Evolutionary conservation across 495 filamentous ascomycete species (phyloP).

Genomic region (Penicillium cinerascens): DNA sequence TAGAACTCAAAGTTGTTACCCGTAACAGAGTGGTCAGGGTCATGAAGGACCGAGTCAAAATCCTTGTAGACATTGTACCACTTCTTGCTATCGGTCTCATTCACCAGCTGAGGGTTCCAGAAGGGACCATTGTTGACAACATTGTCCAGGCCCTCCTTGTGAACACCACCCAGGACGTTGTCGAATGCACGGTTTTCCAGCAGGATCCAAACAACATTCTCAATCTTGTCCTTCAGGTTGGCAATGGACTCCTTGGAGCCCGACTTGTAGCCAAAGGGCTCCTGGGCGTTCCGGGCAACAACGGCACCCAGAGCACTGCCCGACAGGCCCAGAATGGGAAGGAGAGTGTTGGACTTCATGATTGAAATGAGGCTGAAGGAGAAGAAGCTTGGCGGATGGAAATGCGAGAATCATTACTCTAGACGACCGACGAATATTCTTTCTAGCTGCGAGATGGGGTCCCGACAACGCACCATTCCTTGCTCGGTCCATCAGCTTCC

Average conservation of each 20-base stretch:
- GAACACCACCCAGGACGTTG: constrained; percentile 42
- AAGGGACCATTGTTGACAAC: constrained; percentile 44
- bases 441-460: neutral
- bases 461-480: neutral
- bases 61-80: constrained; percentile 39
- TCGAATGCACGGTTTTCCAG: constrained; percentile 48
- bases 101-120: constrained; percentile 39
- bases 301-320: constrained; percentile 20
- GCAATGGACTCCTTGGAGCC: constrained; percentile 30
- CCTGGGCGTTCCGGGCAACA: constrained; percentile 3
- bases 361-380: neutral
- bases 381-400: neutral
- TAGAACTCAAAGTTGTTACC: constrained; percentile 53
- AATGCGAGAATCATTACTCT: constrained; percentile 13
- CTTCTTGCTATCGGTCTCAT: constrained; percentile 30
- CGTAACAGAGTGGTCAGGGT: constrained; percentile 49
- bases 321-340: constrained; percentile 25
- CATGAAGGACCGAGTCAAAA: constrained; percentile 46
- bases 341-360: constrained; percentile 25
- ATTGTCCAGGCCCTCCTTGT: constrained; percentile 39
- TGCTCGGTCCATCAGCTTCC: neutral
- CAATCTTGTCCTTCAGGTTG: constrained; percentile 44
- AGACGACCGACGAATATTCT: neutral
- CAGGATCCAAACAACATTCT: constrained; percentile 45
- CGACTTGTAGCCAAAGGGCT: constrained; percentile 25